Percentiles rank a stretch among this genome's conserved stretches.
These are phyloP conservation scores for Thermothelomyces thermophilus DNA, from an alignment of 2,329 filamentous ascomycete species.

Conservation along the genomic window DNA sequence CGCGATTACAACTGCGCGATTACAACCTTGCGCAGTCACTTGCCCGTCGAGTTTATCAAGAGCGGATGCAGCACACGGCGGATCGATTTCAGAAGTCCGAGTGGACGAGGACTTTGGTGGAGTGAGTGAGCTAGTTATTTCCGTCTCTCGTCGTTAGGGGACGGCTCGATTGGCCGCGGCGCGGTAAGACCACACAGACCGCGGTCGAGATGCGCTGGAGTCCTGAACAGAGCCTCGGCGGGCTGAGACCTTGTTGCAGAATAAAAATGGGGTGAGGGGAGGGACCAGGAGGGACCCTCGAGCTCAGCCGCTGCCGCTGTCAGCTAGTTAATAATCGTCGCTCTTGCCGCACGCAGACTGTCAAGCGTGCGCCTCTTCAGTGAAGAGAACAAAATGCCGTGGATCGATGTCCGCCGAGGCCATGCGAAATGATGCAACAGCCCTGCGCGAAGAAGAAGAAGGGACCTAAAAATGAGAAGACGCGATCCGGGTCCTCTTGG, in stretches of 20 bases:
- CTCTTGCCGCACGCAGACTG: not conserved
- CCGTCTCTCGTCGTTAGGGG: not conserved
- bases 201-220: not conserved
- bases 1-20: not conserved
- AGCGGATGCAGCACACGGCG: not conserved
- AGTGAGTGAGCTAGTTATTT: no score
- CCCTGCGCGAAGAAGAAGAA: not conserved
- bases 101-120: no score
- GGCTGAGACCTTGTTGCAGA: not conserved
- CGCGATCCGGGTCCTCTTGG: not conserved
- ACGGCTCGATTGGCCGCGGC: not conserved
- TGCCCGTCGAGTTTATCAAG: not conserved
- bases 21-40: not conserved
- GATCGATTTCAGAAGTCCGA: no score
- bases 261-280: no score
- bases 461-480: not conserved
- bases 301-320: not conserved
- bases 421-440: not conserved
- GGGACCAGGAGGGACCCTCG: no score
- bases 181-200: not conserved
- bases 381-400: no score
- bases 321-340: no score
- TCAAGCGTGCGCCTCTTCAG: not conserved
- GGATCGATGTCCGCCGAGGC: not conserved
- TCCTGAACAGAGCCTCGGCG: not conserved